Base-by-base conservation (phyloP, 2,329 filamentous ascomycete species). In the Diplocarpon mali region DNA sequence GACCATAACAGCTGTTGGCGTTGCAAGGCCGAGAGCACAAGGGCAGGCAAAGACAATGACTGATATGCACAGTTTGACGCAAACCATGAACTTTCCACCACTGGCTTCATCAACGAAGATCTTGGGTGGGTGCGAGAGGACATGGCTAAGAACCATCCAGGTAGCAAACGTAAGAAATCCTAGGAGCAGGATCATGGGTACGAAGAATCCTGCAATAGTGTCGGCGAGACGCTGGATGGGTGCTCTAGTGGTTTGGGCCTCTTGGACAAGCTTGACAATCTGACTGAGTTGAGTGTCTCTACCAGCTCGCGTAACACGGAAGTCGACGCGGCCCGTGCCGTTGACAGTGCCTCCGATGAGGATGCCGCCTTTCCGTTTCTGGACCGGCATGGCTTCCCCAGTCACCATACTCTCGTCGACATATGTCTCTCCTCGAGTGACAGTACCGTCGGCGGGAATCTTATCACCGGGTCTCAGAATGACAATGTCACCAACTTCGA, bases 341-440 rank as follows among this genome's bases (percentile, higher is more conserved):
- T 98, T 98, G 59, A 98, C 90, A 2, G 92, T 96, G 27, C 92
- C 92, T 40, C 88, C 92, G 62, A 96, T 92, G 46, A 98, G 69
- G 35, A 76, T 66, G 54, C 79, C 80, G 8, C 85, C 87, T 57
- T 85, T 82, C 54, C 76, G 81, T 67, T 98, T 98, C 57, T 87
- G 79, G 30, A 96, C 88, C 0, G 92, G 90, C 75, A 95, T 90
- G 2, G 92, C 85, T 67, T 98, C 92, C 53, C 92, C 92, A 5
- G 92, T 98, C 39, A 98, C 89, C 90, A 96, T 96, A 61, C 88
- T 95, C 67, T 98, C 92, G 54, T 98, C 88, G 16, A 95, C 78
- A 58, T 93, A 95, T 30, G 87, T 94, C 64, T 95, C 86, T 28
- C 92, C 92, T 42, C 84, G 79, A 45, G 87, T 86, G 42, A 98